Evolutionary conservation across 768 basidiomycete genomes (phyloP), one percentile per base, ranked within the genome.

Genomic region (Rhodocollybia butyracea): DNA sequence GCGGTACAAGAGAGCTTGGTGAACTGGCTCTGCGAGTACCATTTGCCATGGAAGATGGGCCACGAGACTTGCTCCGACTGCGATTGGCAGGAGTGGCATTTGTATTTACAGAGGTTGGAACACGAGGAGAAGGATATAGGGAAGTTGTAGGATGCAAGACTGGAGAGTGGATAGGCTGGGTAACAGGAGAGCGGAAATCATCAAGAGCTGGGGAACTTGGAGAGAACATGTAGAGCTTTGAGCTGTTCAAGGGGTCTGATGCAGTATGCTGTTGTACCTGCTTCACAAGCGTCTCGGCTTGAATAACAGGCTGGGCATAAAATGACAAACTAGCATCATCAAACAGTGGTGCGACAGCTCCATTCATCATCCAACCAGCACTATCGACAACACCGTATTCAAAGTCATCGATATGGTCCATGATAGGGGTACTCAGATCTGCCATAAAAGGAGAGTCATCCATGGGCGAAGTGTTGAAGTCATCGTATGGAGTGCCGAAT

Each of bases 21-120:
- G 80, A 80, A 39, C 85, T 71, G 66, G 86, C 85, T 69, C 83
- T 86, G 59, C 89, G 83, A 10, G 85, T 89, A 24, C 88, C 89
- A 2, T 82, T 90, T 3, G 81, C 83, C 0, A 61, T 57, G 39
- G 46, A 57, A 36, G 48, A 50, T 24, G 48, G 48, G 22, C 48
- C 48, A 15, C 48, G 48, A 6, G 48, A 50, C n/a, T 50, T 50
- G 22, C 32, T 50, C 36, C 74, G 71, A 22, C 71, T 78, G 56
- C 74, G 68, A 50, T 60, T 45, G 21, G 67, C 59, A 19, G 66
- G 59, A 43, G 13, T n/a, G 59, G 41, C 8, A 1, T 61, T 54
- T 13, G 63, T 34, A 17, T 61, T 58, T 1, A 64, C 22, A 1
- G 60, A 46, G 42, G 59, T 26, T 19, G 67, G 61, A 3, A 64